Evolutionary conservation across 306 rosid species (phyloP).

Genomic region (Malus domestica): ASM211411v1 NC_041801.1:837001-837500

Average conservation of each 20-base stretch:
- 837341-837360: not conserved
- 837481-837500: not conserved
- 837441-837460: too few relatives aligned
- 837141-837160: not conserved
- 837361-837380: too few relatives aligned
- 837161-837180: not conserved
- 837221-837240: not conserved
- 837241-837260: not conserved
- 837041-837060: conserved; percentile 3
- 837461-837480: not conserved
- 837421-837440: too few relatives aligned
- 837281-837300: not conserved
- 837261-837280: not conserved
- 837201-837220: conserved; percentile 9
- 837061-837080: not conserved
- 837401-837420: too few relatives aligned
- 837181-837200: not conserved
- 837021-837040: conserved; percentile 8
- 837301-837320: not conserved
- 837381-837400: too few relatives aligned
- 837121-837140: too few relatives aligned
- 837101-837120: too few relatives aligned
- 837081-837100: too few relatives aligned
- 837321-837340: too few relatives aligned
- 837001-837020: not conserved